Evolutionary conservation across 2,329 filamentous ascomycete species (phyloP).

Genomic region (Trichoderma sp.): DNA sequence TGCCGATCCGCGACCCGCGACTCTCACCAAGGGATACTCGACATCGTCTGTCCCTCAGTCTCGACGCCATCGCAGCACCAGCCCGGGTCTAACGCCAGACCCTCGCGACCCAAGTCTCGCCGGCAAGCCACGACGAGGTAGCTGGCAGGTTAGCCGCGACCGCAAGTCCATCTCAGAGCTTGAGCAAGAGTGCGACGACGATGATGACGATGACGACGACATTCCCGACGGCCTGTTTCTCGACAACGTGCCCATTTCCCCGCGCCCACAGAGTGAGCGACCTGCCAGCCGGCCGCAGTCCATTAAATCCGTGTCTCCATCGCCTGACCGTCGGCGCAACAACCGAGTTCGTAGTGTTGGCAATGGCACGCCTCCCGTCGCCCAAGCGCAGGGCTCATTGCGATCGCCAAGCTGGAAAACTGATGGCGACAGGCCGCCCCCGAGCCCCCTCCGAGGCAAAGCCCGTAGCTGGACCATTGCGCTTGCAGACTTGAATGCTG

Average conservation of each 20-base stretch:
- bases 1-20: constrained; percentile 38
- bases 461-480: constrained; percentile 76
- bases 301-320: constrained; percentile 43
- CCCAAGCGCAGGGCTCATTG: constrained; percentile 60
- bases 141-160: constrained; percentile 67
- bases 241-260: constrained; percentile 81
- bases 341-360: constrained; percentile 57
- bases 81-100: constrained; percentile 50
- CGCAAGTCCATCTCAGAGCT: constrained; percentile 70
- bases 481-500: constrained; percentile 66
- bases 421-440: constrained; percentile 37
- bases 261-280: constrained; percentile 61
- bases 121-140: constrained; percentile 56
- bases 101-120: constrained; percentile 45
- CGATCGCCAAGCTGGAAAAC: constrained; percentile 58
- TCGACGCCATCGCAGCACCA: constrained; percentile 52
- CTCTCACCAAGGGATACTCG: constrained; percentile 32
- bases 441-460: constrained; percentile 52
- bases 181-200: constrained; percentile 74
- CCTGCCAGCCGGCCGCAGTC: constrained; percentile 56
- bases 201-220: constrained; percentile 73
- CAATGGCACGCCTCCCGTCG: constrained; percentile 64
- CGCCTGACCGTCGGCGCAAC: constrained; percentile 53
- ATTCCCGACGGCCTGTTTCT: constrained; percentile 78
- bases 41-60: constrained; percentile 41